phyloP scores from a whole-genome alignment of 2,329 filamentous ascomycete genomes.

The Chaetoscypha palmicola region DNA sequence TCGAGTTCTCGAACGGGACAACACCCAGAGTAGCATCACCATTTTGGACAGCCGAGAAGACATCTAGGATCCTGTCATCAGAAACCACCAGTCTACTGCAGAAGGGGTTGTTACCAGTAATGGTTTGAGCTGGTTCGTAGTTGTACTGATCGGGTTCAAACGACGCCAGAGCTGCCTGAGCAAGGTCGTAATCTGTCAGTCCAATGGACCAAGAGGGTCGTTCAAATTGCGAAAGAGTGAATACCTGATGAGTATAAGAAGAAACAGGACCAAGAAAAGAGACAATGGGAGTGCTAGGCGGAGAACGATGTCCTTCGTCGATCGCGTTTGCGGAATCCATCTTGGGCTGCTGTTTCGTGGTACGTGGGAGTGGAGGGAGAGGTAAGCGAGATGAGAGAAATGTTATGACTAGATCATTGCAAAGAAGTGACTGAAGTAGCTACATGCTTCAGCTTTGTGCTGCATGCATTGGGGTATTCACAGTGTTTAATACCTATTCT shows the following conservation, averaged over 20 bases:
- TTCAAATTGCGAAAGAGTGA: slow-evolving; percentile 14
- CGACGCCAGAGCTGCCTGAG: slow-evolving; percentile 46
- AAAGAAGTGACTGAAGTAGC: too few species aligned
- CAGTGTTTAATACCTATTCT: too few species aligned
- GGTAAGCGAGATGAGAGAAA: too few species aligned
- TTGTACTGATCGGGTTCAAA: slow-evolving; percentile 36
- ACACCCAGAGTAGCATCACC: slow-evolving; percentile 63
- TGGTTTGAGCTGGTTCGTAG: slow-evolving; percentile 38
- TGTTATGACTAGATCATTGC: too few species aligned
- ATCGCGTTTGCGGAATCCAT: too few species aligned
- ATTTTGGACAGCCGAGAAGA: slow-evolving; percentile 72
- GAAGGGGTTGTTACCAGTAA: slow-evolving; percentile 36
- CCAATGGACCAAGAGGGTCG: slow-evolving; percentile 18
- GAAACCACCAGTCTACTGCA: too few species aligned
- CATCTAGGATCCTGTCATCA: slow-evolving; percentile 47
- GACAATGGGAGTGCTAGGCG: slow-evolving; percentile 29
- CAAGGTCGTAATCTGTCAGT: slow-evolving; percentile 26
- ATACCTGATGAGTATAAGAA: slow-evolving; percentile 64
- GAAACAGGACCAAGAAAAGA: slow-evolving; percentile 58
- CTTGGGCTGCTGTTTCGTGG: too few species aligned
- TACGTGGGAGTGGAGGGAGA: too few species aligned
- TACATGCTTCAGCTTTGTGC: too few species aligned
- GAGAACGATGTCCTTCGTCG: neutral
- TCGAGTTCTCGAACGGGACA: slow-evolving; percentile 92
- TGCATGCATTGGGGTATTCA: too few species aligned